Base-by-base conservation (phyloP, 2,329 filamentous ascomycete genomes). In the Aspergillus piperis region DNA sequence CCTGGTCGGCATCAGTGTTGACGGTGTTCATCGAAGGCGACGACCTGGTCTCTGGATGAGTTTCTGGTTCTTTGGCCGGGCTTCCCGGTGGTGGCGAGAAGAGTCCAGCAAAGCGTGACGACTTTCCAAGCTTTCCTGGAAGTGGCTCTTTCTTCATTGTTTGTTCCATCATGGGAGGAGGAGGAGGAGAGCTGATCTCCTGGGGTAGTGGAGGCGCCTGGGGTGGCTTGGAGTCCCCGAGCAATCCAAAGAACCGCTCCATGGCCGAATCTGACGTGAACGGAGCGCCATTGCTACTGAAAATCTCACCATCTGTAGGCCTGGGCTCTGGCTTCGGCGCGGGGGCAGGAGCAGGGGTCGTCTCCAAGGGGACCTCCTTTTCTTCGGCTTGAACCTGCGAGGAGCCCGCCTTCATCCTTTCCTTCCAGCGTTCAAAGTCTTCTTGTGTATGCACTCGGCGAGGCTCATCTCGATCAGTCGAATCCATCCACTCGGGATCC, bases 351-450 rank as follows among this genome's bases (percentile, higher is more conserved):
- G 58, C 54, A 23, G 62, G 55, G 47, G 63, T 42, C n/a, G 66
- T 57, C 54, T 73, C 73, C 15, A 57, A 60, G 3, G 62, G 60
- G n/a, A 55, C 63, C 50, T 80, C 81, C 68, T 81, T 82, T 60
- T 82, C 77, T 53, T 75, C 75, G 8, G 72, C 68, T 41, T 76
- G 70, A 32, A 74, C 64, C 51, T 77, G 66, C 39, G 70, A 58
- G 56, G 75, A 86, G 63, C 86, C 84, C 41, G 87, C 88, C 75
- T 90, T 94, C 92, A 96, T 96, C 64, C 84, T 85, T 68, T 96
- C 91, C 83, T 96, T 96, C 87, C 94, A 97, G 67, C 91, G 91
- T 78, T 96, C 89, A 75, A 97, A 96, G 66, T 97, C 93, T 71
- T 96, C 92, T 70, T 91, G 89, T 0, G 92, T 96, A 68, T 91